Percentiles rank a stretch among this genome's conserved stretches.
phyloP scores from a whole-genome alignment of 257 asterid genomes.

The Parsonsia alboflavescens region DNA sequence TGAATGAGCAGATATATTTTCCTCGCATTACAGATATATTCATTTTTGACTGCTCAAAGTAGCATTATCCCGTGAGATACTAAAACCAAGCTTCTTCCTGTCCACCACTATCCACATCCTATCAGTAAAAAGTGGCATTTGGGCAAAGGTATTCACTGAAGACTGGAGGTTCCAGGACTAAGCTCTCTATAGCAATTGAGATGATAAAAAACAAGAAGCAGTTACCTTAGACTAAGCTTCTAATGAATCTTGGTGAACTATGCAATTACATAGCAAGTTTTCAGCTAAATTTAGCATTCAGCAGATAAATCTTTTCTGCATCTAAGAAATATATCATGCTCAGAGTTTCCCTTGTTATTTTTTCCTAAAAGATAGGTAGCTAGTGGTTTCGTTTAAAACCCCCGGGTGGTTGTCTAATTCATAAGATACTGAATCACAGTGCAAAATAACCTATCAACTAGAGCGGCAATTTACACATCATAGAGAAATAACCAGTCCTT shows the following conservation, averaged over 20 bases:
- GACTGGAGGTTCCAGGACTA: background rate
- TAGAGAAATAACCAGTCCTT: slow-evolving; percentile 6
- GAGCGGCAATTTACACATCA: background rate
- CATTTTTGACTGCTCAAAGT: background rate
- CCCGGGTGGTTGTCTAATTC: background rate
- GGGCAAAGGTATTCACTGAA: background rate
- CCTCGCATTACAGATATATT: background rate
- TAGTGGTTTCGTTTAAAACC: too few relatives aligned
- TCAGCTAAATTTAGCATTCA: background rate
- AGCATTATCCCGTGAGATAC: background rate
- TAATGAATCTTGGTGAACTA: background rate
- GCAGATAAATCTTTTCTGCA: background rate
- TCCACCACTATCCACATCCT: background rate
- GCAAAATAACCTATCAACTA: too few relatives aligned
- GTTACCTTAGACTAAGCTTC: too few relatives aligned
- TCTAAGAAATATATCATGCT: background rate
- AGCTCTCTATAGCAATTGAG: background rate
- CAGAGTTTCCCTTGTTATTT: background rate
- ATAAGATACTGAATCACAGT: background rate
- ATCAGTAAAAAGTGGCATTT: background rate
- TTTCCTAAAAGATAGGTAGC: background rate
- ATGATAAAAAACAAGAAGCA: background rate
- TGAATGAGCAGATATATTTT: background rate
- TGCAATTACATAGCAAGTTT: background rate
- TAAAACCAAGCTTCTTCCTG: background rate